Base-by-base conservation (phyloP, 306 rosid genomes). In the Cucumis sativus region DNA sequence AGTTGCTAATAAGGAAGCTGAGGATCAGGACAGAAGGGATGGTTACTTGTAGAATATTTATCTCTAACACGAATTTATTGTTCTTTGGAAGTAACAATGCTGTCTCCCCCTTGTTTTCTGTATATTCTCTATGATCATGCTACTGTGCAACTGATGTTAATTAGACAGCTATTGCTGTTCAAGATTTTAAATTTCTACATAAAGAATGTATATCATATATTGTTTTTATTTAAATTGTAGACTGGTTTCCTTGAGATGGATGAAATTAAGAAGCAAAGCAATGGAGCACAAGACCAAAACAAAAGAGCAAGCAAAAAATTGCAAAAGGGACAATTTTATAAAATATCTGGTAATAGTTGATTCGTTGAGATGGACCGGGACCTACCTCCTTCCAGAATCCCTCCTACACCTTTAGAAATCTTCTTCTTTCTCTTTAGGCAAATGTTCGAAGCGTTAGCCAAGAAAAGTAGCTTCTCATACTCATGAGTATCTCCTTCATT, bases 1-100 rank as follows among this genome's bases (percentile, higher is more conserved):
- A 84, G 87, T 83, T 56, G 99, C 99, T 70, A 96, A 96, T 81
- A 92, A 88, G 85, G 98, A 96, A 81, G 99, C 99, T 0, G 99
- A 96, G 67, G 99, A 96, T 51, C 99, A 96, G 76, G 99, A 96
- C 83, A 89, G 78, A 87, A 92, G 81, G 84, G 99, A 96, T 84
- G 99, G 99, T 57, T 96, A 83, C 82, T 62, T 14, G n/a, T 91
- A 87, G 80, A 51, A 39, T 81, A 25, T 11, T 25, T 47, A 23
- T 21, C 57, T 21, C 75, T 25, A 12, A 70, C 33, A 69, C 55
- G 2, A 23, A 11, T 70, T n/a, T 17, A 10, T 28, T 30, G 14
- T 25, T 28, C 23, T 30, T 30, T 28, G 25, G 41, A 71, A 15
- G 57, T 49, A 23, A 10, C 7, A 16, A 72, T 1, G 23, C 41